Conservation (phyloP, 2,329 filamentous ascomycete species). For the Trichoderma atroviride region DNA sequence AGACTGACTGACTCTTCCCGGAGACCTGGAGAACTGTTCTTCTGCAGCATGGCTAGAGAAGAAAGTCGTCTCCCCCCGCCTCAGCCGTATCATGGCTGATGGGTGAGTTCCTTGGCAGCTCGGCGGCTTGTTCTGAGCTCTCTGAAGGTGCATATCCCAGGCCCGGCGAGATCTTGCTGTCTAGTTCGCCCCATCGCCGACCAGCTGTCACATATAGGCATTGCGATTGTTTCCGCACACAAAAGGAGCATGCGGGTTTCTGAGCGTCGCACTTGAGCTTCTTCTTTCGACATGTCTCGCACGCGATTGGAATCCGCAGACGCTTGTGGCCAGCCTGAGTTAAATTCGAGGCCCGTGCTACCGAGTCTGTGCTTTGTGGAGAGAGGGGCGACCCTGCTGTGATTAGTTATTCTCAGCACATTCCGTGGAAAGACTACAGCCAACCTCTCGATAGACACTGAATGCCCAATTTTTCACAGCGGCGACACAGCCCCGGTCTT, state of each 20-base stretch:
- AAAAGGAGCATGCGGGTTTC: slow-evolving; percentile 1
- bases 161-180: background rate
- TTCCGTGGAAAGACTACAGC: too few relatives aligned
- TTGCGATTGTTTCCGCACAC: slow-evolving; percentile 5
- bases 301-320: slow-evolving; percentile 1
- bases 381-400: background rate
- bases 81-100: too few relatives aligned
- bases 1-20: too few relatives aligned
- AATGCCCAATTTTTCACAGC: slow-evolving; percentile 1
- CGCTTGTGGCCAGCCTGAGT: slow-evolving; percentile 6
- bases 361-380: slow-evolving; percentile 4
- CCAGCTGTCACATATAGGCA: slow-evolving; percentile 4
- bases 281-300: slow-evolving; percentile 7
- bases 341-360: background rate
- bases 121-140: too few relatives aligned
- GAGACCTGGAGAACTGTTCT: too few relatives aligned
- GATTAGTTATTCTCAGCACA: too few relatives aligned
- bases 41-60: too few relatives aligned
- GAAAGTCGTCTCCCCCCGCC: too few relatives aligned
- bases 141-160: background rate
- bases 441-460: too few relatives aligned
- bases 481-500: background rate
- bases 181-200: background rate
- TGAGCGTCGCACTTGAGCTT: slow-evolving; percentile 6
- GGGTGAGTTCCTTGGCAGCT: too few relatives aligned